Conservation (phyloP, 345 rosid species). For the Eucalyptus marginata region DNA sequence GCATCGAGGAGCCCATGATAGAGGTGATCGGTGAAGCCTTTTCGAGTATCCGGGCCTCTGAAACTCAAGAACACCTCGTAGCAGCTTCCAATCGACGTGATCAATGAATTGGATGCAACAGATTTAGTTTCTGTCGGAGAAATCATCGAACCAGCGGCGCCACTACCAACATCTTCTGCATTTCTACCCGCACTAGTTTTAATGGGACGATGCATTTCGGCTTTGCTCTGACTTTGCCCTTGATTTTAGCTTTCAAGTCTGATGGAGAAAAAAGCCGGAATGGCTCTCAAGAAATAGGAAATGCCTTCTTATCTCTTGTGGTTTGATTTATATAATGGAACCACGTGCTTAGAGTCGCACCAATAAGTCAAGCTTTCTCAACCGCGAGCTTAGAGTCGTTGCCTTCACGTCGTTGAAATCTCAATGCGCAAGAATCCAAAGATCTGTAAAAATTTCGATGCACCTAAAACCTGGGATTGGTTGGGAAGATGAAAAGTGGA, state of each 20-base stretch:
- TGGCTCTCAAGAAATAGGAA: background rate
- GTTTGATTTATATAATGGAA: background rate
- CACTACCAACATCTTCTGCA: background rate
- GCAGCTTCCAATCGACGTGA: background rate
- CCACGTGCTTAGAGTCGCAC: background rate
- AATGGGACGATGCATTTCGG: background rate
- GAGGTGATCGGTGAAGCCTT: background rate
- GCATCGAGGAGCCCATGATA: background rate
- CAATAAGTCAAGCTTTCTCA: background rate
- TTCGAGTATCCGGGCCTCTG: background rate
- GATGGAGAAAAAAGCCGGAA: background rate
- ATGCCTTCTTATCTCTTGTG: background rate
- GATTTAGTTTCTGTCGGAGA: background rate
- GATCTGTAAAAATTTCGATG: background rate
- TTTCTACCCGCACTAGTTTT: background rate
- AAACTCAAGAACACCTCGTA: background rate
- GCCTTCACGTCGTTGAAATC: background rate
- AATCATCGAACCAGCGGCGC: background rate
- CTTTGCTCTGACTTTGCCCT: background rate
- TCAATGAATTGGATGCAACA: background rate
- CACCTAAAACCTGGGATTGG: background rate
- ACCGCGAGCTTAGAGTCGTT: background rate
- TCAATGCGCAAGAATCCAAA: background rate
- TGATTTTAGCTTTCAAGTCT: background rate
- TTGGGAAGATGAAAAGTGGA: background rate